Evolutionary conservation across 2,329 filamentous ascomycete species (phyloP).

Genomic region (Exophiala bonariae): DNA sequence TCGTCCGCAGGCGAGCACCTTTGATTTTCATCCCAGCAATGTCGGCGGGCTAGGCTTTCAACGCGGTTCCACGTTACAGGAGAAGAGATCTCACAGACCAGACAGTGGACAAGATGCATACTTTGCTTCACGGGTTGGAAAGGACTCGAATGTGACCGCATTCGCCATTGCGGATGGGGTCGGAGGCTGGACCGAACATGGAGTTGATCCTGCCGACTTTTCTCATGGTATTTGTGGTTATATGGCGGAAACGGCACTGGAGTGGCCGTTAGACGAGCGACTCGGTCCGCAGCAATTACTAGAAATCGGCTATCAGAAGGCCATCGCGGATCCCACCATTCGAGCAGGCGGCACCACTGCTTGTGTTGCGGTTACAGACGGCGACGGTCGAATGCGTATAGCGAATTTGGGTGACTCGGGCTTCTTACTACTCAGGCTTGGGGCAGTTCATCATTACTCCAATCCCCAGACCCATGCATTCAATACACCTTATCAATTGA

Average conservation of each 20-base stretch:
- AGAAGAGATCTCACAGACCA: conserved; percentile 63
- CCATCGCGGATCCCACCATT: conserved; percentile 72
- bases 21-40: conserved; percentile 64
- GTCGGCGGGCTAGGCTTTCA: conserved; percentile 39
- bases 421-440: conserved; percentile 81
- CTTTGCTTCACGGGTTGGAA: conserved; percentile 81
- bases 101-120: conserved; percentile 94
- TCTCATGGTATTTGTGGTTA: conserved; percentile 90
- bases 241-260: conserved; percentile 76
- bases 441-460: conserved; percentile 80
- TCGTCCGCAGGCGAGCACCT: conserved; percentile 67
- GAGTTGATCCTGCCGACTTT: conserved; percentile 92
- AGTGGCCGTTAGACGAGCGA: conserved; percentile 45
- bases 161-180: conserved; percentile 94
- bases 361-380: conserved; percentile 75
- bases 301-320: conserved; percentile 79
- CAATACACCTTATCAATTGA: conserved; percentile 95
- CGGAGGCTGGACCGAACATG: conserved; percentile 89
- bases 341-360: conserved; percentile 87
- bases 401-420: conserved; percentile 96
- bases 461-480: conserved; percentile 92
- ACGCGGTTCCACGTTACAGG: conserved; percentile 46
- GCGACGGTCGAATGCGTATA: conserved; percentile 75
- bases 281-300: conserved; percentile 68
- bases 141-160: conserved; percentile 68